A percentile compares a stretch with the other conserved stretches of the same genome.
phyloP scores from a whole-genome alignment of 1,139 yeast genomes.

The Blastobotrys capitulatus region DNA sequence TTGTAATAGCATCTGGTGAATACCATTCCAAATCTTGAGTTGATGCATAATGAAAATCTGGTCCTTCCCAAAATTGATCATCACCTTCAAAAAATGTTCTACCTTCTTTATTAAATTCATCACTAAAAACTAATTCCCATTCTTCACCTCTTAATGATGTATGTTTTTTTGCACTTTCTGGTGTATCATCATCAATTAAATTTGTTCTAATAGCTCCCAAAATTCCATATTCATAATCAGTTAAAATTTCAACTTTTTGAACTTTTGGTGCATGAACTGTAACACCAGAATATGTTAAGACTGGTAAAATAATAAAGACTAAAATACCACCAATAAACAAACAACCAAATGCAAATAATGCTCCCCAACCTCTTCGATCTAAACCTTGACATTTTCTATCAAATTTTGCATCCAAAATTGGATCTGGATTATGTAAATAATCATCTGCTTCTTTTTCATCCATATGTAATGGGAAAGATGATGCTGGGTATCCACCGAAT shows the following conservation, averaged over 20 bases:
- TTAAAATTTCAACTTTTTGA: constrained; percentile 39
- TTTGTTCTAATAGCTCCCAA: constrained; percentile 56
- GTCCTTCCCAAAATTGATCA: constrained; percentile 78
- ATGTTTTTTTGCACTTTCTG: constrained; percentile 44
- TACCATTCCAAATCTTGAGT: constrained; percentile 86
- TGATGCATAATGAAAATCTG: constrained; percentile 71
- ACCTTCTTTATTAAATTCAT: constrained; percentile 78
- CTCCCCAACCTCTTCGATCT: constrained; percentile 36
- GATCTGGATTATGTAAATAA: constrained; percentile 88
- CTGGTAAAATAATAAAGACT: constrained; percentile 68
- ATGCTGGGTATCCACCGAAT: constrained; percentile 91
- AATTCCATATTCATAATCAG: constrained; percentile 54
- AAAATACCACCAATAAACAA: constrained; percentile 57
- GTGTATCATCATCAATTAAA: constrained; percentile 78
- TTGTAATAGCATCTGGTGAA: constrained; percentile 72
- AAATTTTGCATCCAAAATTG: constrained; percentile 75
- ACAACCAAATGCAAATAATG: constrained; percentile 46
- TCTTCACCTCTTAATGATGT: constrained; percentile 49
- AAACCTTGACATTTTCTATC: constrained; percentile 57
- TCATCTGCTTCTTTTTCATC: constrained; percentile 93
- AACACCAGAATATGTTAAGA: constrained; percentile 66
- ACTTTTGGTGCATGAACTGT: constrained; percentile 26
- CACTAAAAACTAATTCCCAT: constrained; percentile 73
- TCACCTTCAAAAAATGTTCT: constrained; percentile 79
- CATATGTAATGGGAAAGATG: constrained; percentile 75